phyloP scores from a whole-genome alignment of 176 grass and related monocot species.

The Raddia guianensis region DNA sequence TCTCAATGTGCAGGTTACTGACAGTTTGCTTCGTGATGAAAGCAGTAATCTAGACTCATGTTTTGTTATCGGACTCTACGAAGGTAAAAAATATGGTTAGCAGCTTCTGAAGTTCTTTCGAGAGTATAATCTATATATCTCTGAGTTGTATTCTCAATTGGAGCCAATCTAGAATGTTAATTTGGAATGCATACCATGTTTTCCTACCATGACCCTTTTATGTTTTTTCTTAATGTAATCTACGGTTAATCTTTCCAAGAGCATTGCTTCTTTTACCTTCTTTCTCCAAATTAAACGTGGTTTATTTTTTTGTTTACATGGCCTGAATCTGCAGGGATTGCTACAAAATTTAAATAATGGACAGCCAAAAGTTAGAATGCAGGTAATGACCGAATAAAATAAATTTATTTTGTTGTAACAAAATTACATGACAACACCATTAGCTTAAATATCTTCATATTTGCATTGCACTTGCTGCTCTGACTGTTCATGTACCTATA shows the following conservation, averaged over 20 bases:
- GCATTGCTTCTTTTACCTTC: not conserved
- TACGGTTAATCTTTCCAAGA: too few species aligned
- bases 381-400: slow-evolving; percentile 59
- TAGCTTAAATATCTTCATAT: slow-evolving; percentile 65
- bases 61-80: slow-evolving; percentile 98
- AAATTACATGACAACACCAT: slow-evolving; percentile 25
- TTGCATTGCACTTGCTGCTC: slow-evolving; percentile 93
- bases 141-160: not conserved
- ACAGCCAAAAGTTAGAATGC: slow-evolving; percentile 94
- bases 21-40: slow-evolving; percentile 92
- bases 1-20: slow-evolving; percentile 67
- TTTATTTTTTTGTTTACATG: slow-evolving; percentile 12
- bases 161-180: slow-evolving; percentile 2
- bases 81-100: slow-evolving; percentile 56
- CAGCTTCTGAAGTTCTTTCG: slow-evolving; percentile 24
- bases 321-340: slow-evolving; percentile 59
- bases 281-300: not conserved
- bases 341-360: slow-evolving; percentile 88
- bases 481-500: slow-evolving; percentile 91
- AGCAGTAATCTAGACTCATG: slow-evolving; percentile 88
- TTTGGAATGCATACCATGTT: slow-evolving; percentile 21
- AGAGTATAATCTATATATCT: slow-evolving; percentile 17
- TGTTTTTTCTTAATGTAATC: slow-evolving; percentile 27
- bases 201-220: not conserved
- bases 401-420: slow-evolving; percentile 23